A percentile compares a stretch with the other conserved stretches of the same genome.
phyloP scores from a whole-genome alignment of 2,329 filamentous ascomycete genomes.

The Tolypocladium paradoxum region DNA sequence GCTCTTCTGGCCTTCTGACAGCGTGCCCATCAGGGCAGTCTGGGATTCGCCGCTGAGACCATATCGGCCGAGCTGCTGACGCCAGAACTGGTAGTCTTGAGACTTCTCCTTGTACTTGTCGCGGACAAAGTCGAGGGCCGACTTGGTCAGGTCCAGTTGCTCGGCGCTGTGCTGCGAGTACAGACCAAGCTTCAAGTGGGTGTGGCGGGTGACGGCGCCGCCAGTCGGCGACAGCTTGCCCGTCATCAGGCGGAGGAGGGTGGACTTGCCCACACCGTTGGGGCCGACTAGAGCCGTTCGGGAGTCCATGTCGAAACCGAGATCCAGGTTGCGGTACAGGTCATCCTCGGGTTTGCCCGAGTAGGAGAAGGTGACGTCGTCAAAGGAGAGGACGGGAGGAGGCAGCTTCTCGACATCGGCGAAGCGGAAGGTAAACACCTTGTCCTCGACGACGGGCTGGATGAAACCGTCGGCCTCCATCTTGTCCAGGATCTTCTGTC shows the following conservation, averaged over 20 bases:
- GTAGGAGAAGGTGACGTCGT: slow-evolving; percentile 97
- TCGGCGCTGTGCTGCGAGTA: slow-evolving; percentile 99
- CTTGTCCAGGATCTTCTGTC: slow-evolving; percentile 99
- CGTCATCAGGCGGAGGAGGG: slow-evolving; percentile 90
- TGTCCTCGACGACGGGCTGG: slow-evolving; percentile 74
- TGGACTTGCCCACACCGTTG: slow-evolving; percentile 99
- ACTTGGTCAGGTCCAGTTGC: slow-evolving; percentile 97
- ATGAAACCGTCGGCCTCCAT: slow-evolving; percentile 99
- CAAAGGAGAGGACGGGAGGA: slow-evolving; percentile 89
- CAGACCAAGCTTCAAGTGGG: slow-evolving; percentile 94
- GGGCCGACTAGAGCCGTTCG: slow-evolving; percentile 93
- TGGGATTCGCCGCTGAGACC: slow-evolving; percentile 88
- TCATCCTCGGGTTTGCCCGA: slow-evolving; percentile 82
- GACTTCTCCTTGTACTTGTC: slow-evolving; percentile 85
- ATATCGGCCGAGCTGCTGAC: slow-evolving; percentile 91
- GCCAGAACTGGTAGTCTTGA: slow-evolving; percentile 99
- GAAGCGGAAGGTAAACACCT: slow-evolving; percentile 95
- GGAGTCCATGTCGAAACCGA: slow-evolving; percentile 99
- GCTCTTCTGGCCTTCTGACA: slow-evolving; percentile 95
- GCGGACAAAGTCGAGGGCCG: slow-evolving; percentile 90
- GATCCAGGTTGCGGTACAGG: slow-evolving; percentile 90
- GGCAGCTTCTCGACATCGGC: slow-evolving; percentile 99
- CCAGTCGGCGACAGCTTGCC: slow-evolving; percentile 79
- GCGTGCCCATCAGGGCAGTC: slow-evolving; percentile 93
- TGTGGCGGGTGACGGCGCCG: slow-evolving; percentile 81